phyloP scores from a whole-genome alignment of 768 basidiomycete species.

The Boletus eberwhitei region DNA sequence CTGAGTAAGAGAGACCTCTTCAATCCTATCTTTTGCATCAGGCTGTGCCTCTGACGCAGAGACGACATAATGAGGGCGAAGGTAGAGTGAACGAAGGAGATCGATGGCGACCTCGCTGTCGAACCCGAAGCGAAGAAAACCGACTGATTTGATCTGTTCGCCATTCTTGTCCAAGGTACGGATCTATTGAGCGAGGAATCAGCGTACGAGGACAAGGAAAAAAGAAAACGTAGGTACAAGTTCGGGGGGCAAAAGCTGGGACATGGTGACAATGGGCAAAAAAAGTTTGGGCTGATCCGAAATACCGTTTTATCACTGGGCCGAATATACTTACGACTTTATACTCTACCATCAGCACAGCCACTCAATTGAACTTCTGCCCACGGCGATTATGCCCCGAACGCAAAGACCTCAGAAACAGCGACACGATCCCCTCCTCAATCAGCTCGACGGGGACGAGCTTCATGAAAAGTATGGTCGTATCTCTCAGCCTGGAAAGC shows the following conservation, averaged over 20 bases:
- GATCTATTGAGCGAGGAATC: slow-evolving; percentile 39
- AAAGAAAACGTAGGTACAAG: slow-evolving; percentile 8
- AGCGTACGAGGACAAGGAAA: neutral
- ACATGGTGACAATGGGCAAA: slow-evolving; percentile 13
- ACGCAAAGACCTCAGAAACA: slow-evolving; percentile 51
- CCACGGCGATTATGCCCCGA: slow-evolving; percentile 57
- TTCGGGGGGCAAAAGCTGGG: slow-evolving; percentile 18
- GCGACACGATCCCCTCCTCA: slow-evolving; percentile 84
- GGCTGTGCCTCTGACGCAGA: slow-evolving; percentile 37
- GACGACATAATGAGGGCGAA: slow-evolving; percentile 73
- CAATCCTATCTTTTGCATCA: slow-evolving; percentile 38
- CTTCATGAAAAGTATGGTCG: slow-evolving; percentile 73
- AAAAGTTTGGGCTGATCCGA: neutral
- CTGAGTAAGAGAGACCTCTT: slow-evolving; percentile 38
- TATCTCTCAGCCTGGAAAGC: slow-evolving; percentile 70
- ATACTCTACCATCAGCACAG: slow-evolving; percentile 3
- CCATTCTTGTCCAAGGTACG: slow-evolving; percentile 72
- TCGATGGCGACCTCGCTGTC: slow-evolving; percentile 81
- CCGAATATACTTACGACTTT: too few species aligned
- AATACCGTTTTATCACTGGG: too few species aligned
- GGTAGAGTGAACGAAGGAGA: slow-evolving; percentile 81
- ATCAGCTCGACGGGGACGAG: slow-evolving; percentile 82
- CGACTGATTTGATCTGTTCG: slow-evolving; percentile 72
- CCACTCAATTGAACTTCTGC: slow-evolving; percentile 7
- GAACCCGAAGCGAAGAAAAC: slow-evolving; percentile 85